A percentile compares a stretch with the other conserved stretches of the same genome.
Evolutionary conservation across 2,329 filamentous ascomycete genomes (phyloP).

Genomic region (Hymenoscyphus fraxineus): DNA sequence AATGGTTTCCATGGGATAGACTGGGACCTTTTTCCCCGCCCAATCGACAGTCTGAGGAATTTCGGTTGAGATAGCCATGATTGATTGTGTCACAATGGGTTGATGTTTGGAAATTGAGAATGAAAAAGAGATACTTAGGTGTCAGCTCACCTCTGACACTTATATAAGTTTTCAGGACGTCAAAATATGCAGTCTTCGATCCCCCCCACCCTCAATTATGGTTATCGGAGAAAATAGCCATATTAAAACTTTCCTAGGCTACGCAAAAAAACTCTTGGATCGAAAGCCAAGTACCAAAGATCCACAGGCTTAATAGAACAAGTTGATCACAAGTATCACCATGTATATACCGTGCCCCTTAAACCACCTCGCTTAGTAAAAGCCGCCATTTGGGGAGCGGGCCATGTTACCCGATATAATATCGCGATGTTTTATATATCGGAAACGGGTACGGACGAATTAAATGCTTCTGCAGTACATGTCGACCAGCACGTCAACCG

Average conservation of each 20-base stretch:
- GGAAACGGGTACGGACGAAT: not conserved
- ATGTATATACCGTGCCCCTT: not conserved
- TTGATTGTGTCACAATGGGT: not conserved
- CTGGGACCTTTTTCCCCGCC: conserved; percentile 47
- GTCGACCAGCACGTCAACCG: not conserved
- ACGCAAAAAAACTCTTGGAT: not conserved
- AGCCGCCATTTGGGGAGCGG: not conserved
- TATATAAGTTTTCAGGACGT: not conserved
- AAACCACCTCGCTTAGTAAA: not conserved
- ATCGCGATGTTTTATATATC: not conserved
- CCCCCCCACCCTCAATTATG: conserved; percentile 1
- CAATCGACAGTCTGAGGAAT: conserved; percentile 45
- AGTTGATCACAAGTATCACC: not conserved
- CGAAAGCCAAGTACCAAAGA: not conserved
- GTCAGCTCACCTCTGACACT: not conserved
- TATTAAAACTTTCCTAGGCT: not conserved
- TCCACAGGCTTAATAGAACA: not conserved
- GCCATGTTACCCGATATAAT: not conserved
- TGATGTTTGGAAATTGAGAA: not conserved
- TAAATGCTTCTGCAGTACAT: not conserved
- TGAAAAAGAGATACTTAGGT: not conserved
- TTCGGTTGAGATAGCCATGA: conserved; percentile 40
- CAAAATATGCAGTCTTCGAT: not conserved
- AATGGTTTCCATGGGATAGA: conserved; percentile 50
- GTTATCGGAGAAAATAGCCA: not conserved